Evolutionary conservation across 2,329 filamentous ascomycete species (phyloP).

Genomic region (Scleromitrula shiraiana): DNA sequence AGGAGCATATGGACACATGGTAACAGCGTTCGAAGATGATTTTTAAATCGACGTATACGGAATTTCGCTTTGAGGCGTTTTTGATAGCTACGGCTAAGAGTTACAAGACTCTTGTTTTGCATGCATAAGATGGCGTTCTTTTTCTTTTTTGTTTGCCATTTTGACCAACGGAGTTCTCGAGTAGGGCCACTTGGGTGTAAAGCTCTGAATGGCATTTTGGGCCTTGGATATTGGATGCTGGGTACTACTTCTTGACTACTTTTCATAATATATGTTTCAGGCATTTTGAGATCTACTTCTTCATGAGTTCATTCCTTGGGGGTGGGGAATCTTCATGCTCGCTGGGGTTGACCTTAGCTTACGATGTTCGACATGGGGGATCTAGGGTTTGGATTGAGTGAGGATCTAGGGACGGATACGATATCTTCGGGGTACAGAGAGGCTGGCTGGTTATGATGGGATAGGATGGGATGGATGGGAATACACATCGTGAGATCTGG

Average conservation of each 20-base stretch:
- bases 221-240: background rate
- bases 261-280: slow-evolving; percentile 1
- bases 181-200: background rate
- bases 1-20: slow-evolving; percentile 3
- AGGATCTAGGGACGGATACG: background rate
- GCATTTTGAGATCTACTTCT: background rate
- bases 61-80: slow-evolving; percentile 6
- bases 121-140: slow-evolving; percentile 11
- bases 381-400: background rate
- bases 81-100: slow-evolving; percentile 5
- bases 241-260: slow-evolving; percentile 1
- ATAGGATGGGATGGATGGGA: background rate
- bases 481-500: no score
- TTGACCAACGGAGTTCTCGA: background rate
- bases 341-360: background rate
- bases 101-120: slow-evolving; percentile 6
- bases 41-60: background rate
- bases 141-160: background rate
- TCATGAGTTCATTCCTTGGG: background rate
- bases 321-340: no score
- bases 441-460: no score
- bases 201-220: background rate
- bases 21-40: slow-evolving; percentile 1
- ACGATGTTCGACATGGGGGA: background rate
- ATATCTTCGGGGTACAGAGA: no score